Evolutionary conservation across 192 early-diverging fungal genomes (phyloP), one percentile per base, ranked within the genome.

Genomic region (Linnemannia schmuckeri): DNA sequence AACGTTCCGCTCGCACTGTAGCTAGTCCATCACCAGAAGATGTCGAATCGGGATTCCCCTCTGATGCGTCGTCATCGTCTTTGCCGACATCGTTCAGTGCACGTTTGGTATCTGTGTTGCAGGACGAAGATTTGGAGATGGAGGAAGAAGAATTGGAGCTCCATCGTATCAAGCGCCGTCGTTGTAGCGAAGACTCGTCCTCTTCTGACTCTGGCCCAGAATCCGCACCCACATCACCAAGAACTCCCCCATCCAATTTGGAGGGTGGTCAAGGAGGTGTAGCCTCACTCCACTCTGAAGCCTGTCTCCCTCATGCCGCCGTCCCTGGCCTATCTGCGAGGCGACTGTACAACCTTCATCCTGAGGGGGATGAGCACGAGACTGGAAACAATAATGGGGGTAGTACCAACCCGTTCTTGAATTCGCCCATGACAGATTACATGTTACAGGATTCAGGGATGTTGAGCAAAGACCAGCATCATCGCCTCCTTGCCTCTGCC

Each of bases 161-260:
- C 27, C 46, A 63, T 24, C 68, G 77, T 17, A 72, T 71, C 37
- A 78, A 78, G 46, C 77, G 77, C 69, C 77, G 77, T 71, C 77
- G 77, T 46, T 69, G 77, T n/a, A 78, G 77, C 27, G 69, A 70
- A 27, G 77, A 78, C 57, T 78, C 77, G 33, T 78, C 77, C 27
- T 78, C 76, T 17, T 78, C 77, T 4, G 77, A 78, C 37, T 78
- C 77, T 22, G 61, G 77, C 37, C 69, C 77, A 6, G 77, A 78
- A 54, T 78, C 77, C 37, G 69, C 69, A 1, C 77, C 77, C 1
- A 33, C 68, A 30, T 78, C 77, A 13, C 77, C 77, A 17, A 42
- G 47, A 78, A 78, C 77, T 0, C 77, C 77, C 3, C 77, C 77
- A 52, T 78, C 77, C 61, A 66, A 33, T 13, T 10, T 66, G 61